Evolutionary conservation across 2,329 filamentous ascomycete species (phyloP).

Genomic region (Magnaporthales sp.): DNA sequence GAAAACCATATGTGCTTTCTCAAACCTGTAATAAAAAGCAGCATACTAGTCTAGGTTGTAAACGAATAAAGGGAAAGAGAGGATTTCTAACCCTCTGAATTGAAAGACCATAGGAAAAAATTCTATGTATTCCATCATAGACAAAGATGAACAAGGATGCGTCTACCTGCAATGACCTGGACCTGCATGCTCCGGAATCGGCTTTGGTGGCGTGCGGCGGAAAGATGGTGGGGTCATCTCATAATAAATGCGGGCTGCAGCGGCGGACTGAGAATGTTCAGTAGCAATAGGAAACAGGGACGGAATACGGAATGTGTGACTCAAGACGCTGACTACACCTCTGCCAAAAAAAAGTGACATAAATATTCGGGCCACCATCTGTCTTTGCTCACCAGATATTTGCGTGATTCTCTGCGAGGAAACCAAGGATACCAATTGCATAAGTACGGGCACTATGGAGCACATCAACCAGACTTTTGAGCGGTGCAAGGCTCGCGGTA

Average conservation of each 20-base stretch:
- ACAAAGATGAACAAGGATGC: not conserved
- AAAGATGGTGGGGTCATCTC: not conserved
- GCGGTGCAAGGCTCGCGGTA: constrained; percentile 49
- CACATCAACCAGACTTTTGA: constrained; percentile 49
- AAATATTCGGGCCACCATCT: not conserved
- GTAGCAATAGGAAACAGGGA: not conserved
- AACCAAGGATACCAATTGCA: constrained; percentile 6
- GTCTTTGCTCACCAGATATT: not conserved
- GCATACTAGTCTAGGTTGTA: no score
- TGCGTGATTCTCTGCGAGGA: not conserved
- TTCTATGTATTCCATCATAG: not conserved
- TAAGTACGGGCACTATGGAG: constrained; percentile 35
- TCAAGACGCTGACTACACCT: not conserved
- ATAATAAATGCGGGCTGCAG: not conserved
- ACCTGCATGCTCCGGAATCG: not conserved
- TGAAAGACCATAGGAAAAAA: not conserved
- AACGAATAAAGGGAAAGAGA: not conserved
- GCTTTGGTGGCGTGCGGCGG: not conserved
- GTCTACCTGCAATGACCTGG: not conserved
- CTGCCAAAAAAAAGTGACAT: not conserved
- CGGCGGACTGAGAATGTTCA: not conserved
- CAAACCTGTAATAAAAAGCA: not conserved
- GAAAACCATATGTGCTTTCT: not conserved
- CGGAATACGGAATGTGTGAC: not conserved
- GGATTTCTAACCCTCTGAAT: no score